Evolutionary conservation across 2,329 filamentous ascomycete genomes (phyloP).

Genomic region (Myrmaecium sp.): DNA sequence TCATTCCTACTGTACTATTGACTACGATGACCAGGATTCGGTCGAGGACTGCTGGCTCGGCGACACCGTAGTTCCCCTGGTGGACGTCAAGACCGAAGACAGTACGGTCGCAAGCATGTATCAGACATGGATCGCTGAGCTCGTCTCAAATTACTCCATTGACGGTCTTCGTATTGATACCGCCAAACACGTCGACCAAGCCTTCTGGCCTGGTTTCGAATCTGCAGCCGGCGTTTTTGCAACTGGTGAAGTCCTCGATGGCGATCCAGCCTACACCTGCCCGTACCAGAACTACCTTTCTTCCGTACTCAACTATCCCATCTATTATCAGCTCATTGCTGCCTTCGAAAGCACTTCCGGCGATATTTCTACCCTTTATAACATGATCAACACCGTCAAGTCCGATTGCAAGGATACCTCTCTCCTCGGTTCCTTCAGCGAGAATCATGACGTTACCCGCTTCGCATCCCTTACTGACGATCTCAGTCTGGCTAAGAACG

Average conservation of each 20-base stretch:
- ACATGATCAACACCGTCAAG: conserved; percentile 14
- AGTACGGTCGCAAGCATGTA: conserved; percentile 1
- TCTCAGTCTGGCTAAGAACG: conserved; percentile 20
- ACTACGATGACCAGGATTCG: conserved; percentile 35
- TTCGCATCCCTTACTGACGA: conserved; percentile 22
- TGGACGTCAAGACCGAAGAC: conserved; percentile 30
- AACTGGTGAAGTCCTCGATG: conserved; percentile 20
- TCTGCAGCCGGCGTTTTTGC: conserved; percentile 18
- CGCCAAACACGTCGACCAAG: conserved; percentile 19
- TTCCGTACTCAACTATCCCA: conserved; percentile 21
- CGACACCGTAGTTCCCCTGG: conserved; percentile 25
- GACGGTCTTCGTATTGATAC: conserved; percentile 25
- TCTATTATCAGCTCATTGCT: conserved; percentile 20
- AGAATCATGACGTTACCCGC: conserved; percentile 26
- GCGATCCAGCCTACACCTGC: conserved; percentile 16
- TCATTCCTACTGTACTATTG: conserved; percentile 39
- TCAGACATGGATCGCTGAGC: conserved; percentile 4
- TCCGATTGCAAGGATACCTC: conserved; percentile 20
- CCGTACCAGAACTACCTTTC: conserved; percentile 18
- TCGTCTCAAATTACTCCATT: conserved; percentile 18
- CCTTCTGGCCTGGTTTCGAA: conserved; percentile 20
- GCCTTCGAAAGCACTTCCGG: conserved; percentile 20
- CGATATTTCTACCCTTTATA: conserved; percentile 21
- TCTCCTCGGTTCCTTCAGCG: conserved; percentile 20
- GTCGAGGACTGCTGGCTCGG: conserved; percentile 35